Evolutionary conservation across 148 eudicot species (phyloP).

Genomic region (Chenopodium suecicum): DNA sequence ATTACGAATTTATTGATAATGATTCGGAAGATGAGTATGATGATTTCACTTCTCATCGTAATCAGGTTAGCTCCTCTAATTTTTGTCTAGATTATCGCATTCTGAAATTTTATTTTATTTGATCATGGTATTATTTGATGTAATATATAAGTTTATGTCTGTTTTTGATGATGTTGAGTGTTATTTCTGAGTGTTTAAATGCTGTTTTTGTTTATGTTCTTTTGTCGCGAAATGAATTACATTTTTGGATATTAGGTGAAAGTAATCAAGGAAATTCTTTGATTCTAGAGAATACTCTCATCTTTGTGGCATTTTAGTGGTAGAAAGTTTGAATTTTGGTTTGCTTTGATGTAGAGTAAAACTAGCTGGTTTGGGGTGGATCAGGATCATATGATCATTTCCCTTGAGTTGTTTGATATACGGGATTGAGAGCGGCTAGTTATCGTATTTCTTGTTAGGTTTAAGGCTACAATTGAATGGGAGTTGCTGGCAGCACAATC

Average conservation of each 20-base stretch:
- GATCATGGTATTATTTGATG: background rate
- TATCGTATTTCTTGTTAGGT: background rate
- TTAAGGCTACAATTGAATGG: background rate
- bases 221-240: background rate
- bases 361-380: background rate
- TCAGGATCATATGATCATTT: background rate
- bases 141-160: background rate
- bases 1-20: slow-evolving; percentile 62
- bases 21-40: slow-evolving; percentile 72
- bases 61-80: slow-evolving; percentile 38
- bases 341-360: background rate
- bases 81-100: background rate
- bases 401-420: background rate
- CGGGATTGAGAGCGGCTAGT: background rate
- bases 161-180: slow-evolving; percentile 4
- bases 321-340: background rate
- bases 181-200: background rate
- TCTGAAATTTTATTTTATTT: background rate
- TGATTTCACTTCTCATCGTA: slow-evolving; percentile 47
- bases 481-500: background rate
- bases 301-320: background rate
- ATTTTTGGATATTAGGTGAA: background rate
- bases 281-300: background rate
- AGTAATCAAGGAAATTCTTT: background rate
- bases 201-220: background rate